Base-by-base conservation (phyloP, 768 basidiomycete species). In the Kwoniella shandongensis region DNA sequence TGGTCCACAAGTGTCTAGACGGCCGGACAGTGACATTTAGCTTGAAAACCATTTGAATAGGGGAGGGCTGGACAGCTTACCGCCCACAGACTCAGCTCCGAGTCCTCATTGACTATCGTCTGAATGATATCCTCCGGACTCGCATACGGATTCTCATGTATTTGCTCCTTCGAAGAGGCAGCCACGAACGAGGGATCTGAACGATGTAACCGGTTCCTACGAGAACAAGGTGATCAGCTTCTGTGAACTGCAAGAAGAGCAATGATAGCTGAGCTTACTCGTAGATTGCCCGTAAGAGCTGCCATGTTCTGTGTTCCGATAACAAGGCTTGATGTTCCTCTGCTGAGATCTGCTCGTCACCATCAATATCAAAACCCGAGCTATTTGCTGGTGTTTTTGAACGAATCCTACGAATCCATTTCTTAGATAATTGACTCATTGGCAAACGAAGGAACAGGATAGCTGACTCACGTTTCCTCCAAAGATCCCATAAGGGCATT, bases 221-320 rank as follows among this genome's bases (percentile, higher is more conserved):
- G 18, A 44, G 27, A n/a, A n/a, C 15, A 13, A 44, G 2, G 25
- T 3, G 18, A 42, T 35, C 15, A 20, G 36, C 2, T 22, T 15
- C 3, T 35, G 23, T 44, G 46, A 27, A 35, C 47, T 22, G 4
- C 11, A 17, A 12, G n/a, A n/a, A n/a, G n/a, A n/a, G 32, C 15
- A 6, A 44, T 6, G 32, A 39, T 2, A 39, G 42, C 25, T 26
- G 51, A 40, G 32, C 70, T 49, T 44, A 72, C 72, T 65, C 65
- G 48, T 63, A 70, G 11, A 73, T 55, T 3, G 69, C 42, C 29
- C 69, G 38, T 1, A 73, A 18, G 0, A 73, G 56, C 59, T 73
- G 69, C 72, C 72, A 73, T 22, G 72, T 70, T 32, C 72, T 57
- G 57, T 73, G 72, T 49, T 73, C 72, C 29, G 54, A 18, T 47